A percentile compares a stretch with the other conserved stretches of the same genome.
phyloP scores from a whole-genome alignment of 148 eudicot species.

The Rhododendron williamsianum region DNA sequence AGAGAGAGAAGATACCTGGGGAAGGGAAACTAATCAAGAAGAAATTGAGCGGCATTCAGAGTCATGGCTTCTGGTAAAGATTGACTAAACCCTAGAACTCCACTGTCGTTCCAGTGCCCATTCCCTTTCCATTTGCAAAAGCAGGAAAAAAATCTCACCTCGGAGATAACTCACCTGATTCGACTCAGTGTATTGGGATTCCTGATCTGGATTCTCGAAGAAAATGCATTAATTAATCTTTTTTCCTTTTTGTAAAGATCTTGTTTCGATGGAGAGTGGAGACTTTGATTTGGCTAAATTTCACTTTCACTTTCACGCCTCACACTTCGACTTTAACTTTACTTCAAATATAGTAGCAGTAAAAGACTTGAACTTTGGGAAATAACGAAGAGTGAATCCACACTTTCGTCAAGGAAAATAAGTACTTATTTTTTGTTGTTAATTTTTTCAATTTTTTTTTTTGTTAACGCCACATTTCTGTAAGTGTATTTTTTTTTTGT shows the following conservation, averaged over 20 bases:
- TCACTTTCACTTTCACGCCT: background rate
- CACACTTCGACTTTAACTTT: background rate
- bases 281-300: background rate
- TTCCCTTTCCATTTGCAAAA: background rate
- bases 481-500: no score
- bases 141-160: background rate
- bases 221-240: background rate
- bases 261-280: background rate
- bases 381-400: no score
- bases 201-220: background rate
- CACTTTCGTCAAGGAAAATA: no score
- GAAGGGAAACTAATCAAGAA: background rate
- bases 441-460: no score
- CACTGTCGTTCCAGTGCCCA: background rate
- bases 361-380: no score
- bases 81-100: background rate
- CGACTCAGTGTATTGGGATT: background rate
- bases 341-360: background rate
- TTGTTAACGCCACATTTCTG: no score
- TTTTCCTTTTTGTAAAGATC: background rate
- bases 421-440: no score
- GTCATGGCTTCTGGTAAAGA: background rate
- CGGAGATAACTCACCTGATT: background rate
- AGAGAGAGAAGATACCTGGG: background rate
- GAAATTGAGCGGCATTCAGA: background rate